Evolutionary conservation across 2,329 filamentous ascomycete species (phyloP).

Genomic region (Knoxdaviesia proteae): DNA sequence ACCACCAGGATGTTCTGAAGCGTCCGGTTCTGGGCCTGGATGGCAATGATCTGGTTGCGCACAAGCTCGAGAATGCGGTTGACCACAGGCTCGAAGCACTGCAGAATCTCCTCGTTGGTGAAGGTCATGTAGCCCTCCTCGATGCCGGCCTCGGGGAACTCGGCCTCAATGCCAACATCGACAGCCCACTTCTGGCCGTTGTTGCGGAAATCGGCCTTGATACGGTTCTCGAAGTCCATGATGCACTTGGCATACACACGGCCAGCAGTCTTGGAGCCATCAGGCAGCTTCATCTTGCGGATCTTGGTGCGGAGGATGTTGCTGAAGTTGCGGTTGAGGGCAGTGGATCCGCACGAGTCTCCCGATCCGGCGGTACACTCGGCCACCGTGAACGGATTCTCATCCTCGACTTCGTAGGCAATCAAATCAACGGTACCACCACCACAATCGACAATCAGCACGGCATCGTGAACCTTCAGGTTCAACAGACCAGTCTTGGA

Average conservation of each 20-base stretch:
- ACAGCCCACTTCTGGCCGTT: slow-evolving; percentile 99
- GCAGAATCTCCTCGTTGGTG: slow-evolving; percentile 95
- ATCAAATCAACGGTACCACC: slow-evolving; percentile 98
- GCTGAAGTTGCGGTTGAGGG: slow-evolving; percentile 92
- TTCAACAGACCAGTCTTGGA: slow-evolving; percentile 91
- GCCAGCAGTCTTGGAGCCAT: slow-evolving; percentile 91
- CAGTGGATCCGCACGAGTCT: slow-evolving; percentile 95
- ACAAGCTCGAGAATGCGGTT: slow-evolving; percentile 93
- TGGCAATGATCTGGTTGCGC: slow-evolving; percentile 95
- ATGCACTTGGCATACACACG: slow-evolving; percentile 98
- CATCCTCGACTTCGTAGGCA: slow-evolving; percentile 95
- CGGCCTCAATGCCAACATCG: slow-evolving; percentile 93
- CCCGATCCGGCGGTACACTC: slow-evolving; percentile 95
- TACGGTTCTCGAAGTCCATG: slow-evolving; percentile 99
- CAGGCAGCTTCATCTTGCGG: slow-evolving; percentile 94
- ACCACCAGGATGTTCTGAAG: slow-evolving; percentile 94
- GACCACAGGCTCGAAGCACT: slow-evolving; percentile 96
- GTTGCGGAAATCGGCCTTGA: slow-evolving; percentile 98
- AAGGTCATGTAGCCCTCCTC: slow-evolving; percentile 99
- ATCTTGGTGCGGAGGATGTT: slow-evolving; percentile 97
- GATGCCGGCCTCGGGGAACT: slow-evolving; percentile 92
- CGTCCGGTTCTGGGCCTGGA: slow-evolving; percentile 86
- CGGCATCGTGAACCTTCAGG: slow-evolving; percentile 95
- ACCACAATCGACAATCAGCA: slow-evolving; percentile 93
- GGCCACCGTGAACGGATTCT: slow-evolving; percentile 87